These are phyloP conservation scores for Podospora fimiseda DNA, from an alignment of 495 filamentous ascomycete genomes.

Conservation along the genomic window DNA sequence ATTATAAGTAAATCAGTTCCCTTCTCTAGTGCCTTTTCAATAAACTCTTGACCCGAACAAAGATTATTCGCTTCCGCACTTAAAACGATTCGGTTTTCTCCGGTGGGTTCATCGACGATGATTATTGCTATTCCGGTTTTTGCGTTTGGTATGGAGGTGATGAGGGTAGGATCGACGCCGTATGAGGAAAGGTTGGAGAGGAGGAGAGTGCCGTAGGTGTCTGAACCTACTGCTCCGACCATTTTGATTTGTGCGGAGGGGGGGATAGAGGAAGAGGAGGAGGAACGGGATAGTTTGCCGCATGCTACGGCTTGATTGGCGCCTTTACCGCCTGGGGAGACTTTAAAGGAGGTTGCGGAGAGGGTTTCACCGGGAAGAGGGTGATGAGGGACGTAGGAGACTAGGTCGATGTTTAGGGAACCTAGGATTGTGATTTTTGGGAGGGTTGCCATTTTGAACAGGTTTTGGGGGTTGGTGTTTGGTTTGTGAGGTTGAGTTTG, in stretches of 20 bases:
- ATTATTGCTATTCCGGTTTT: constrained; percentile 79
- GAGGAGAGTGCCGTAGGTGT: constrained; percentile 54
- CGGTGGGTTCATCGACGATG: constrained; percentile 68
- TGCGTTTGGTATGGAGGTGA: constrained; percentile 37
- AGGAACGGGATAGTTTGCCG: constrained; percentile 30
- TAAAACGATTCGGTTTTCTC: constrained; percentile 84
- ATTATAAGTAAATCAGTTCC: constrained; percentile 64
- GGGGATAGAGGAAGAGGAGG: constrained; percentile 17
- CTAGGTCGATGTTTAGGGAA: constrained; percentile 89
- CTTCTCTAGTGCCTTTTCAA: background rate
- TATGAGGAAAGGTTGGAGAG: constrained; percentile 45
- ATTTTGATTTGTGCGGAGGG: too few species aligned
- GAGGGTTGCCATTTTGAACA: constrained; percentile 6
- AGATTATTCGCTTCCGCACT: constrained; percentile 70
- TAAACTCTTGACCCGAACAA: constrained; percentile 6
- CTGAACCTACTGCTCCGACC: constrained; percentile 75
- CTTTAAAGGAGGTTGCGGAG: constrained; percentile 67
- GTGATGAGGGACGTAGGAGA: constrained; percentile 76
- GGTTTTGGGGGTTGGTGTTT: constrained; percentile 9
- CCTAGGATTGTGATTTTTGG: constrained; percentile 70
- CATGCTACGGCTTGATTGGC: constrained; percentile 91
- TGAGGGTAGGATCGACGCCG: constrained; percentile 55
- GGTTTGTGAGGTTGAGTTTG: background rate
- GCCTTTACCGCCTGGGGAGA: constrained; percentile 85
- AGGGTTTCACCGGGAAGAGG: constrained; percentile 83